Percentiles rank a stretch among this genome's conserved stretches.
Conservation (phyloP, 2,329 filamentous ascomycete genomes). For the Paraphoma chrysanthemicola region DNA sequence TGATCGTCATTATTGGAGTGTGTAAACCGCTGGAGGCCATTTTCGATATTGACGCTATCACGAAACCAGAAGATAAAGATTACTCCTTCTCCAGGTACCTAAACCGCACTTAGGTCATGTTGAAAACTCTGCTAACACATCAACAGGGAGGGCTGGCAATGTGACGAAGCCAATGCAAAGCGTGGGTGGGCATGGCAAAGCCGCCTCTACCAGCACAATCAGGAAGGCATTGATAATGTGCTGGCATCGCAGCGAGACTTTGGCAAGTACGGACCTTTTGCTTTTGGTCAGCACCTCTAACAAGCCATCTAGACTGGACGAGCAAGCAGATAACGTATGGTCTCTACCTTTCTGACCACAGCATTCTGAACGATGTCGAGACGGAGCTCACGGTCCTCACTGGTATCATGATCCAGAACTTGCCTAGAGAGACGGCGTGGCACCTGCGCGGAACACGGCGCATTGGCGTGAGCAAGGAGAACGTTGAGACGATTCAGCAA, state of each 20-base stretch:
- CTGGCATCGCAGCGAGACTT: slow-evolving; percentile 57
- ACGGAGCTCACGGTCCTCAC: slow-evolving; percentile 63
- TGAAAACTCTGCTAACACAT: neutral
- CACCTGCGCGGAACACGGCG: slow-evolving; percentile 60
- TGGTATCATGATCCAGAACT: slow-evolving; percentile 66
- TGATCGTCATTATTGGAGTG: slow-evolving; percentile 64
- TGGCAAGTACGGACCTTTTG: slow-evolving; percentile 21
- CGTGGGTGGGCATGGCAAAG: slow-evolving; percentile 64
- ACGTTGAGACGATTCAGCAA: slow-evolving; percentile 53
- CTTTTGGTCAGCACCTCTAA: neutral
- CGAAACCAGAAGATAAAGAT: slow-evolving; percentile 65
- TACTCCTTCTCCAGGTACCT: slow-evolving; percentile 56
- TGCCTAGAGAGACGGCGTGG: slow-evolving; percentile 61
- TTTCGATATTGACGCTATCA: slow-evolving; percentile 60
- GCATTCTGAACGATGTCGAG: slow-evolving; percentile 61
- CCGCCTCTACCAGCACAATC: slow-evolving; percentile 63
- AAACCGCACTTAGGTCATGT: neutral
- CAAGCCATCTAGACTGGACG: slow-evolving; percentile 52
- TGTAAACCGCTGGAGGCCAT: slow-evolving; percentile 69
- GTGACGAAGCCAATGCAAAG: slow-evolving; percentile 61
- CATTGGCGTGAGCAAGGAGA: slow-evolving; percentile 55
- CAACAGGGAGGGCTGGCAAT: slow-evolving; percentile 62
- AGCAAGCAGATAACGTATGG: slow-evolving; percentile 65
- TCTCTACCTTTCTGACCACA: slow-evolving; percentile 63
- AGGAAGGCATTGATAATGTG: slow-evolving; percentile 44